Evolutionary conservation across 306 rosid genomes (phyloP).

Genomic region (Citrullus mucosospermus): DNA sequence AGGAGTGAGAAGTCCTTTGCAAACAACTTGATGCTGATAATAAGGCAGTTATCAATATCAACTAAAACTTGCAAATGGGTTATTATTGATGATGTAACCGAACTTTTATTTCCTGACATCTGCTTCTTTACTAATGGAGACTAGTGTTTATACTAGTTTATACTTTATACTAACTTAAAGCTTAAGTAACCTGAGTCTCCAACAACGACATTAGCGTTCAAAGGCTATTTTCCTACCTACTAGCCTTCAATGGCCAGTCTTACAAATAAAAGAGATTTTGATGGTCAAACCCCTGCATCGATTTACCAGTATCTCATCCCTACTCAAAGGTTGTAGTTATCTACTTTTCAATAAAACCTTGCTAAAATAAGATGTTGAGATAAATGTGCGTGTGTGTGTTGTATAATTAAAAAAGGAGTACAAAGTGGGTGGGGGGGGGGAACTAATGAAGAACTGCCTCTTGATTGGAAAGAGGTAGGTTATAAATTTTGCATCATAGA

Average conservation of each 20-base stretch:
- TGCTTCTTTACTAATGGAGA: neutral
- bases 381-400: neutral
- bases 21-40: neutral
- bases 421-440: too few species aligned
- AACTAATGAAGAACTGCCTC: too few species aligned
- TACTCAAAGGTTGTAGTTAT: neutral
- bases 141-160: neutral
- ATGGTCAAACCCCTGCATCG: neutral
- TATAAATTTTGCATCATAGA: too few species aligned
- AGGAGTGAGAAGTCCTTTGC: neutral
- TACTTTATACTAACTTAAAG: neutral
- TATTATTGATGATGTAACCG: neutral
- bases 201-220: neutral
- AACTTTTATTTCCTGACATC: neutral
- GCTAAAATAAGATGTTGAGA: neutral
- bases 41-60: neutral
- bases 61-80: neutral
- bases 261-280: neutral
- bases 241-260: neutral
- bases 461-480: too few species aligned
- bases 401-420: too few species aligned
- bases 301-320: neutral
- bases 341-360: neutral
- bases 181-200: neutral
- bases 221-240: neutral